phyloP scores from a whole-genome alignment of 495 filamentous ascomycete species.

The Hyphodiscus hymeniophilus region DNA sequence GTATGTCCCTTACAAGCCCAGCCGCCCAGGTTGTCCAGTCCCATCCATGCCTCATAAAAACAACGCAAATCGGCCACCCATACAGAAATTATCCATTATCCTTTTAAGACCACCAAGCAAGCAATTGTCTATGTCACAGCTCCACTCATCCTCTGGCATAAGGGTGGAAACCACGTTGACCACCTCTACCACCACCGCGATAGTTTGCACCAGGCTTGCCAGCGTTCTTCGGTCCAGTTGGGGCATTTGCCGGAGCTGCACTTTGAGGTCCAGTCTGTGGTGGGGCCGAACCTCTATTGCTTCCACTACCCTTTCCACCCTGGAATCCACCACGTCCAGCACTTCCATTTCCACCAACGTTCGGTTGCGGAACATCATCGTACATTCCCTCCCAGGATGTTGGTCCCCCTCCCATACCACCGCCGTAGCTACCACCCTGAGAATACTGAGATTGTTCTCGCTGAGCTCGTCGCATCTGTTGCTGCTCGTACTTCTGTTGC shows the following conservation, averaged over 20 bases:
- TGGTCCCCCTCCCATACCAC: slow-evolving; percentile 27
- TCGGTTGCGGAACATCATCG: slow-evolving; percentile 90
- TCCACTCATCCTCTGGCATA: slow-evolving; percentile 37
- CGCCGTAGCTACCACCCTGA: slow-evolving; percentile 23
- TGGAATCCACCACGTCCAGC: slow-evolving; percentile 42
- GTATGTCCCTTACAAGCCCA: too few relatives aligned
- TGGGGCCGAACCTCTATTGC: slow-evolving; percentile 23
- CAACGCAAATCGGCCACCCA: not conserved
- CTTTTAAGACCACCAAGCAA: not conserved
- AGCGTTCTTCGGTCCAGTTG: slow-evolving; percentile 93
- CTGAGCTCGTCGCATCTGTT: slow-evolving; percentile 41
- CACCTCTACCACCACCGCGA: slow-evolving; percentile 83
- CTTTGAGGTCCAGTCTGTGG: slow-evolving; percentile 31
- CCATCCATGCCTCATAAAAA: not conserved
- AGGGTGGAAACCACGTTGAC: slow-evolving; percentile 69
- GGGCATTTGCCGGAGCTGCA: slow-evolving; percentile 85
- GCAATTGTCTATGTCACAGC: not conserved
- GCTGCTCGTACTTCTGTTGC: slow-evolving; percentile 79
- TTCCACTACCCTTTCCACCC: slow-evolving; percentile 25
- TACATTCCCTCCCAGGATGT: slow-evolving; percentile 99
- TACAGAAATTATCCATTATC: too few relatives aligned
- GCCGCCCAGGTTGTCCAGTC: not conserved
- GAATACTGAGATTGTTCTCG: slow-evolving; percentile 24
- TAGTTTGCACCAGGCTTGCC: slow-evolving; percentile 92
- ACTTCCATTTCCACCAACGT: slow-evolving; percentile 41